Conservation (phyloP, 495 filamentous ascomycete species). For the Podospora tetraspora region DNA sequence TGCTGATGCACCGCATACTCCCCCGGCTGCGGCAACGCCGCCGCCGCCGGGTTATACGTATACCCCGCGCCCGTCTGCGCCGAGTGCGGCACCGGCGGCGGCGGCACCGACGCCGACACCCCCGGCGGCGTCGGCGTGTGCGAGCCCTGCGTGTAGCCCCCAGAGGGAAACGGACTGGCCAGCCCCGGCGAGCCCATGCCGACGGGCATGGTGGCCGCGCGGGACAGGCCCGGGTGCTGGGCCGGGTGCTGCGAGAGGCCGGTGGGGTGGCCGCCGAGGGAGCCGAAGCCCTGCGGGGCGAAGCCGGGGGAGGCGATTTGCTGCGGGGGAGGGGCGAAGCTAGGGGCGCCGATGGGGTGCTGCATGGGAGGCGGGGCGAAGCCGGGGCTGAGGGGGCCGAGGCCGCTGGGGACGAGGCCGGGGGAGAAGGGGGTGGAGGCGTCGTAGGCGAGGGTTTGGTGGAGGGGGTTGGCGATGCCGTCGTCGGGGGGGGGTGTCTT, state of each 20-base stretch:
- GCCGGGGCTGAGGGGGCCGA: slow-evolving; percentile 32
- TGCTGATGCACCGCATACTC: slow-evolving; percentile 71
- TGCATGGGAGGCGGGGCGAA: slow-evolving; percentile 32
- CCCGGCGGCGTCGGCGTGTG: slow-evolving; percentile 30
- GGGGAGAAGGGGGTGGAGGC: slow-evolving; percentile 46
- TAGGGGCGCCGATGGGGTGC: slow-evolving; percentile 33
- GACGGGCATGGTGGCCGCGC: slow-evolving; percentile 40
- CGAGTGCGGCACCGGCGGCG: slow-evolving; percentile 23
- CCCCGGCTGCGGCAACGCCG: slow-evolving; percentile 13
- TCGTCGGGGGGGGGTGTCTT: slow-evolving; percentile 83
- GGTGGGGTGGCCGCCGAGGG: slow-evolving; percentile 33
- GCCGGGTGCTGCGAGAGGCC: slow-evolving; percentile 29
- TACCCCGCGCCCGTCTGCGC: slow-evolving; percentile 49
- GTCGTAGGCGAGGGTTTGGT: slow-evolving; percentile 62
- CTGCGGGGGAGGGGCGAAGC: slow-evolving; percentile 37
- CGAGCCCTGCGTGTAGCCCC: slow-evolving; percentile 34
- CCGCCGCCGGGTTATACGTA: slow-evolving; percentile 37
- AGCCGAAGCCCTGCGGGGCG: slow-evolving; percentile 34
- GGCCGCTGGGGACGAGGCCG: slow-evolving; percentile 34
- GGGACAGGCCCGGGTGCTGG: slow-evolving; percentile 35
- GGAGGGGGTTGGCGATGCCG: slow-evolving; percentile 63
- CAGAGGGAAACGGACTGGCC: slow-evolving; percentile 25
- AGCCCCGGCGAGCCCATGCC: slow-evolving; percentile 20
- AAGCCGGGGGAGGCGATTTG: slow-evolving; percentile 38
- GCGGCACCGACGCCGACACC: slow-evolving; percentile 23